Evolutionary conservation across 139 green algal species (phyloP).

Genomic region (Haematococcus sp.): DNA sequence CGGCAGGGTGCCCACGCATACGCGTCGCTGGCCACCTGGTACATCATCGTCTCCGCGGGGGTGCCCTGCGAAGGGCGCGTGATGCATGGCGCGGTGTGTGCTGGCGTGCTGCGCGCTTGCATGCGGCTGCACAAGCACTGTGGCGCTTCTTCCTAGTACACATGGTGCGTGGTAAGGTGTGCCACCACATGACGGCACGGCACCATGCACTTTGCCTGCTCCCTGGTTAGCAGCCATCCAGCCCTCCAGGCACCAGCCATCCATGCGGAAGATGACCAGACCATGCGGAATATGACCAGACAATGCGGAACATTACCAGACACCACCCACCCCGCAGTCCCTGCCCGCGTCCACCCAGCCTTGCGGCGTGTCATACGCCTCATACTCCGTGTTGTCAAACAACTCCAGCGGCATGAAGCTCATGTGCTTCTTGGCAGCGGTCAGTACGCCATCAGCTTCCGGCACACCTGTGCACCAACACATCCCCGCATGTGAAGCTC

Average conservation of each 20-base stretch:
- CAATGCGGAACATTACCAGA: neutral
- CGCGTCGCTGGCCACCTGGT: conserved; percentile 15
- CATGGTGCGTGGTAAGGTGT: too few relatives aligned
- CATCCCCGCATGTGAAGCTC: too few relatives aligned
- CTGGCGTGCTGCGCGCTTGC: too few relatives aligned
- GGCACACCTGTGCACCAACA: conserved; percentile 27
- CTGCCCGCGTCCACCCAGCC: conserved; percentile 28
- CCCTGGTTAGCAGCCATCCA: too few relatives aligned
- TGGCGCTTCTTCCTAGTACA: too few relatives aligned
- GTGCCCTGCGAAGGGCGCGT: conserved; percentile 9
- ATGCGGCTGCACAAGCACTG: too few relatives aligned
- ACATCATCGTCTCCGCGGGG: conserved; percentile 26
- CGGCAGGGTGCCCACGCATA: conserved; percentile 27
- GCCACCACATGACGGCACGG: too few relatives aligned
- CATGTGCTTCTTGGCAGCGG: conserved; percentile 35
- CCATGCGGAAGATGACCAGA: too few relatives aligned
- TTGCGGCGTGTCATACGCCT: conserved; percentile 17
- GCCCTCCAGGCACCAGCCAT: too few relatives aligned
- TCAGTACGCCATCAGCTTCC: conserved; percentile 30
- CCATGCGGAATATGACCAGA: too few relatives aligned
- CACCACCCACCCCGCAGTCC: conserved; percentile 16
- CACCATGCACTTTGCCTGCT: too few relatives aligned
- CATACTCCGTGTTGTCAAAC: conserved; percentile 48
- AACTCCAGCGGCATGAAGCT: conserved; percentile 51
- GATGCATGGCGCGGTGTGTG: too few relatives aligned